These are phyloP conservation scores for Phlegmacium glaucopus DNA, from an alignment of 768 basidiomycete genomes.

Conservation along the genomic window DNA sequence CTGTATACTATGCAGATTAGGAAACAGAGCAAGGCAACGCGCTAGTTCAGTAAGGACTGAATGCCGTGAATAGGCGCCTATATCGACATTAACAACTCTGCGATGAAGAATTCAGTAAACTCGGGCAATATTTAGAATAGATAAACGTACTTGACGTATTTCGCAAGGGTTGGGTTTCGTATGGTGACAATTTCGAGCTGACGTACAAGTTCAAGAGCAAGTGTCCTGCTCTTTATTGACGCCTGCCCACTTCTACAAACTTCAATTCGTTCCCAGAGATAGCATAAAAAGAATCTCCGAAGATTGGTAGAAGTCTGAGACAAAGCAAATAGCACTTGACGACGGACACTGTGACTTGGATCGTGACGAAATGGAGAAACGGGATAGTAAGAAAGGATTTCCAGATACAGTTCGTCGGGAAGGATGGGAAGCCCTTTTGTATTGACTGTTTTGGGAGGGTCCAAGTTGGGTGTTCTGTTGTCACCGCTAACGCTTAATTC, in stretches of 20 bases:
- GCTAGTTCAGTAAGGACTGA: slow-evolving; percentile 19
- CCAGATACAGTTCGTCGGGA: slow-evolving; percentile 3
- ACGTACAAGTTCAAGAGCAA: slow-evolving; percentile 9
- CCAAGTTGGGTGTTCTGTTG: no score
- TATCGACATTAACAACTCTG: slow-evolving; percentile 16
- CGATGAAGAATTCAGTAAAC: not conserved
- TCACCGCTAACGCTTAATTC: no score
- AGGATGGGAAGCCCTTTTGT: not conserved
- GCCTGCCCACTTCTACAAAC: not conserved
- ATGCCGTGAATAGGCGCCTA: slow-evolving; percentile 9
- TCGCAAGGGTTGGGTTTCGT: slow-evolving; percentile 15
- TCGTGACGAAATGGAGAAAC: slow-evolving; percentile 7
- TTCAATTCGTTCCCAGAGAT: slow-evolving; percentile 12
- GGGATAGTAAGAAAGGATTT: not conserved
- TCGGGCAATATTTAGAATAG: not conserved
- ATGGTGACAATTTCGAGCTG: slow-evolving; percentile 22
- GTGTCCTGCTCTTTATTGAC: slow-evolving; percentile 7
- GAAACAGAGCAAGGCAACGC: slow-evolving; percentile 20
- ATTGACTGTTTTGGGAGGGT: not conserved
- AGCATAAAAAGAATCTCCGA: slow-evolving; percentile 5
- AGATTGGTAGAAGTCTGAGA: slow-evolving; percentile 11
- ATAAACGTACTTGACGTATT: slow-evolving; percentile 11
- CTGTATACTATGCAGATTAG: slow-evolving; percentile 21
- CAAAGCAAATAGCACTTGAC: slow-evolving; percentile 2
- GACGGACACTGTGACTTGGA: not conserved